Conservation (phyloP, 164 flowering plant species). For the Nymphaea colorata region DNA sequence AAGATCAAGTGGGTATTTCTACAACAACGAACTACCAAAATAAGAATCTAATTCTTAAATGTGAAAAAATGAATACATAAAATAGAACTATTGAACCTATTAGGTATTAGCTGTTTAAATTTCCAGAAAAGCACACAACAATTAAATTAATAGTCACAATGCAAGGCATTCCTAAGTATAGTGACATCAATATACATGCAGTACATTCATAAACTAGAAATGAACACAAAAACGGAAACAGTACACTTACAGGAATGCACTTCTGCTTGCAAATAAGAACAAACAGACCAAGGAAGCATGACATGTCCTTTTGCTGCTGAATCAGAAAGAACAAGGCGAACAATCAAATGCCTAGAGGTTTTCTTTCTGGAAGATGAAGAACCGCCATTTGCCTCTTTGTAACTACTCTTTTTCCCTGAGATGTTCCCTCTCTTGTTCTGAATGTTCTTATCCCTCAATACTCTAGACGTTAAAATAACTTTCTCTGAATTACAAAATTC, state of each 20-base stretch:
- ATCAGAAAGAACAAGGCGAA: slow-evolving; percentile 51
- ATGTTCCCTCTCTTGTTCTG: slow-evolving; percentile 19
- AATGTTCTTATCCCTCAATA: slow-evolving; percentile 18
- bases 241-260: slow-evolving; percentile 67
- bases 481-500: slow-evolving; percentile 37
- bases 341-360: slow-evolving; percentile 32
- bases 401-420: slow-evolving; percentile 16
- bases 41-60: too few relatives aligned
- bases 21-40: too few relatives aligned
- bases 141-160: too few relatives aligned
- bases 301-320: slow-evolving; percentile 73
- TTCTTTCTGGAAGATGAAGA: slow-evolving; percentile 19
- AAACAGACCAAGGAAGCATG: slow-evolving; percentile 66
- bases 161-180: too few relatives aligned
- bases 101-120: too few relatives aligned
- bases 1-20: too few relatives aligned
- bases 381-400: slow-evolving; percentile 21
- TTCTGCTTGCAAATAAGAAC: slow-evolving; percentile 46
- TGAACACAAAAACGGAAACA: too few relatives aligned
- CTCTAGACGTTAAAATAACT: slow-evolving; percentile 48
- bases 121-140: too few relatives aligned
- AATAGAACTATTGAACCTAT: too few relatives aligned
- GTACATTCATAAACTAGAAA: too few relatives aligned
- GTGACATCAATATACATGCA: too few relatives aligned
- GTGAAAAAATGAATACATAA: too few relatives aligned